Evolutionary conservation across 257 asterid genomes (phyloP), one percentile per base, ranked within the genome.

Genomic region (Solanum lycopersicoides): DNA sequence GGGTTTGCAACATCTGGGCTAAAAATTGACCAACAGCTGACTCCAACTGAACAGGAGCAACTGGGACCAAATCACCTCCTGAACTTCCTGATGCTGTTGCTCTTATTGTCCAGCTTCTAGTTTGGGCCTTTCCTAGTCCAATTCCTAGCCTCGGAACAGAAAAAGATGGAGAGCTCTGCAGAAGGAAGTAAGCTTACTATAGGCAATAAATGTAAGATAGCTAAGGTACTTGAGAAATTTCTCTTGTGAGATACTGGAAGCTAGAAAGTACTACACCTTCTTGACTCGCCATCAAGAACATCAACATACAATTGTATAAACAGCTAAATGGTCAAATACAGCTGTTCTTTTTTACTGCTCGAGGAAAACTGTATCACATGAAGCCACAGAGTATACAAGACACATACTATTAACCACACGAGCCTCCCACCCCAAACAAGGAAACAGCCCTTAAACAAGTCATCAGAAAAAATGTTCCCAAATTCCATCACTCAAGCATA

Each of bases 1-100:
- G 95, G 35, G 93, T 96, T 87, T 90, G 96, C 77, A 92, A 84
- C 80, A 94, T 92, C 87, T 96, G 94, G 68, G 91, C 86, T 93
- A 96, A 92, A 88, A 94, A 93, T 90, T 93, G 98, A 86, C 99
- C 99, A 86, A 94, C 93, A n/a, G 99, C 93, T 35, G 99, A 91
- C 90, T 92, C 97, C 87, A 96, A 91, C 90, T 91, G 93, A 88
- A 95, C 91, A 87, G 99, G 99, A 89, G 97, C 96, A 91, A 89
- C 53, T 9, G 95, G 95, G 90, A 90, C 86, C 89, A 93, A 82
- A 88, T 94, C 91, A 45, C 94, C 96, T 11, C 90, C 91, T 9
- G 92, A 89, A 87, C 89, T 91, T 85, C 89, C 95, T 53, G 96
- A 93, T 86, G 96, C 94, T 89, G 95, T 94, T 21, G 90, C 93